A percentile compares a stretch with the other conserved stretches of the same genome.
Evolutionary conservation across 2,329 filamentous ascomycete species (phyloP).

Genomic region (Ciborinia camelliae): DNA sequence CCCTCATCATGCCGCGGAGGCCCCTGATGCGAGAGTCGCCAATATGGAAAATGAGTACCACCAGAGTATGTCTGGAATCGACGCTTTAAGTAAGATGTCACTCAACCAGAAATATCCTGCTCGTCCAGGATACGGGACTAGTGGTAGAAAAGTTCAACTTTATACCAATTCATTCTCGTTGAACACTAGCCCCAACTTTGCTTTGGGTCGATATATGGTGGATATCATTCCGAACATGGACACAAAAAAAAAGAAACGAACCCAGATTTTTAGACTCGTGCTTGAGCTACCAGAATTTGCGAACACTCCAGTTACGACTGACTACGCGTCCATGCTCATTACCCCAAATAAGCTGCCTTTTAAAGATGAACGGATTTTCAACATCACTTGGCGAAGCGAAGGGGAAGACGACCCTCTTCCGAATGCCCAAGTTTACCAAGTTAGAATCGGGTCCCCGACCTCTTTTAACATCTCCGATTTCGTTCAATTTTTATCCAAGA

Average conservation of each 20-base stretch:
- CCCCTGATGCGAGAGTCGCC: conserved; percentile 30
- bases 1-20: conserved; percentile 26
- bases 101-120: conserved; percentile 25
- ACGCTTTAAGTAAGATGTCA: conserved; percentile 25
- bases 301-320: conserved; percentile 26
- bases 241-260: conserved; percentile 32
- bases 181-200: conserved; percentile 25
- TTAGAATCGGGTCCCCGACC: conserved; percentile 26
- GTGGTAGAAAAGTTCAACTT: conserved; percentile 31
- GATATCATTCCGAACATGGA: conserved; percentile 30
- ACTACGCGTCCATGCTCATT: conserved; percentile 35
- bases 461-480: conserved; percentile 25
- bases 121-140: conserved; percentile 35
- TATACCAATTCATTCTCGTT: conserved; percentile 38
- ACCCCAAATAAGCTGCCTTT: conserved; percentile 19
- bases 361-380: conserved; percentile 13
- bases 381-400: conserved; percentile 30
- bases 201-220: conserved; percentile 34
- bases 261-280: conserved; percentile 20
- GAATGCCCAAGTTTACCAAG: conserved; percentile 26
- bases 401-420: conserved; percentile 31
- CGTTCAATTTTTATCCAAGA: conserved; percentile 24
- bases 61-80: conserved; percentile 24
- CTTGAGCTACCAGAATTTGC: conserved; percentile 35
- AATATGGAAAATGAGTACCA: conserved; percentile 37